Evolutionary conservation across 176 grass and related monocot genomes (phyloP).

Genomic region (Aegilops longissima): DNA sequence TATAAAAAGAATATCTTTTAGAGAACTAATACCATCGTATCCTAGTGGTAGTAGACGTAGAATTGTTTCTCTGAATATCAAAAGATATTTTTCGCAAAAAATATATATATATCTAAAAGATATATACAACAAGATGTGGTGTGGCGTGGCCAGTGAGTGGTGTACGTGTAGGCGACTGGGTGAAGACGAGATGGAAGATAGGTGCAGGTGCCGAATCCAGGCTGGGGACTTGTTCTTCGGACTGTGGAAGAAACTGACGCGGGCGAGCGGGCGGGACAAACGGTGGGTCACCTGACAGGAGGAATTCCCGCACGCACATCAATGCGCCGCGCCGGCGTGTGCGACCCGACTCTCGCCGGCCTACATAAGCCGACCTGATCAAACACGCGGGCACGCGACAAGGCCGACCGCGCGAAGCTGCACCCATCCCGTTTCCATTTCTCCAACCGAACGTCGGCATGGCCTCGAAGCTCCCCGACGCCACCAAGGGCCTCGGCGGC

Average conservation of each 20-base stretch:
- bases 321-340: background rate
- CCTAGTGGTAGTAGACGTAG: no score
- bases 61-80: no score
- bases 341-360: background rate
- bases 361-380: background rate
- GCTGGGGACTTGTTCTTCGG: background rate
- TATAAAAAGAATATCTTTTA: no score
- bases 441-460: background rate
- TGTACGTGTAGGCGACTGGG: background rate
- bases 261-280: background rate
- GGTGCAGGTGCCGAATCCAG: background rate
- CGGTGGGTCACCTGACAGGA: background rate
- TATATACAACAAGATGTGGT: background rate
- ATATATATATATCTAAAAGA: no score
- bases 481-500: background rate
- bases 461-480: background rate
- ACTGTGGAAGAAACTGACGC: conserved; percentile 15
- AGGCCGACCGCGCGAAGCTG: background rate
- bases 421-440: background rate
- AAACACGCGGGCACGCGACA: background rate
- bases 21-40: no score
- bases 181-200: background rate
- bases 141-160: background rate
- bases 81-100: no score
- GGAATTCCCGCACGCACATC: background rate